phyloP scores from a whole-genome alignment of 768 basidiomycete genomes.

The Hericium erinaceus region DNA sequence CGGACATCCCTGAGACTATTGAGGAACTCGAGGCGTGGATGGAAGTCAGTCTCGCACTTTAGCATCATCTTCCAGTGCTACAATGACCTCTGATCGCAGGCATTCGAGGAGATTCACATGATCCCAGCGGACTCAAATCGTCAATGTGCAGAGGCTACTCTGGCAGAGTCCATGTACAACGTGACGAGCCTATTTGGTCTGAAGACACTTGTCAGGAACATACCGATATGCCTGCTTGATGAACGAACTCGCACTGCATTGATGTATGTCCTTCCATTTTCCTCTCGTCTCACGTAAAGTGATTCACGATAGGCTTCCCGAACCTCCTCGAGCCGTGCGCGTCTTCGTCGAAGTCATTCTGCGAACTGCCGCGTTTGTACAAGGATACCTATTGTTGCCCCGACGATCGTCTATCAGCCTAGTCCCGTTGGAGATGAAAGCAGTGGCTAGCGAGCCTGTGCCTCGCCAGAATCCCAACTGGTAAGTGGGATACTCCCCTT shows the following conservation, averaged over 20 bases:
- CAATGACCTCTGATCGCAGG: background rate
- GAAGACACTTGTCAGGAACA: background rate
- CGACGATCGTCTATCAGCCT: too few relatives aligned
- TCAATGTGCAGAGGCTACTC: background rate
- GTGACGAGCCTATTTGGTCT: background rate
- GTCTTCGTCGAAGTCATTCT: too few relatives aligned
- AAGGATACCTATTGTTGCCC: too few relatives aligned
- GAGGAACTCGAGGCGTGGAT: background rate
- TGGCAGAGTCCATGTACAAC: background rate
- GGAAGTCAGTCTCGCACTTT: background rate
- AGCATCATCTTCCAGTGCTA: background rate
- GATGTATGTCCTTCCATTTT: background rate
- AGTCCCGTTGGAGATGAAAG: too few relatives aligned
- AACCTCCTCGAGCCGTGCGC: too few relatives aligned
- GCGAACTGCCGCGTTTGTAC: too few relatives aligned
- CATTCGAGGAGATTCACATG: background rate
- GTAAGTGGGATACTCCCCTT: too few relatives aligned
- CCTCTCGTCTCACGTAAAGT: background rate
- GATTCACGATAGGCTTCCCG: background rate
- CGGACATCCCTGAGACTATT: background rate
- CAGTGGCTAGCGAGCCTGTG: too few relatives aligned
- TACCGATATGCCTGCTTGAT: background rate
- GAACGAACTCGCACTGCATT: background rate
- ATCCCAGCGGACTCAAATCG: background rate
- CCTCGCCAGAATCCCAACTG: too few relatives aligned